phyloP scores from a whole-genome alignment of 2,329 filamentous ascomycete genomes.

The Botrytis tulipae region DNA sequence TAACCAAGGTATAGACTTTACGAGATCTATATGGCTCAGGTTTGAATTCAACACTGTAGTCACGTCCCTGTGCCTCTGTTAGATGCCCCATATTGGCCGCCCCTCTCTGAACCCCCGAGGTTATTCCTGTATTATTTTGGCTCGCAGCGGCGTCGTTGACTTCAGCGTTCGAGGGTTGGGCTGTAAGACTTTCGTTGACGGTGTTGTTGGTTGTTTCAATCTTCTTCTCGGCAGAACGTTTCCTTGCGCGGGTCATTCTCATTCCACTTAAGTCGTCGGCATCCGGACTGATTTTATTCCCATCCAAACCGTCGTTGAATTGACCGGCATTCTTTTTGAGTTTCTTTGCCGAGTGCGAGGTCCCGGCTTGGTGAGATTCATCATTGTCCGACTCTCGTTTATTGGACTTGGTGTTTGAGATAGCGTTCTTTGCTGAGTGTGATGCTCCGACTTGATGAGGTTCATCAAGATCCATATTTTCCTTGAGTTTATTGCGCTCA shows the following conservation, averaged over 20 bases:
- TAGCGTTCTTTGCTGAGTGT: background rate
- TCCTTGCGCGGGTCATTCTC: background rate
- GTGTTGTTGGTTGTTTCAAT: background rate
- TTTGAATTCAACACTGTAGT: background rate
- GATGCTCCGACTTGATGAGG: background rate
- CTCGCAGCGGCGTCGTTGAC: background rate
- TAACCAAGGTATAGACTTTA: fast-evolving
- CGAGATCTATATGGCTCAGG: background rate
- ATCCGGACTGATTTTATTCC: background rate
- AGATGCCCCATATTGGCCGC: background rate
- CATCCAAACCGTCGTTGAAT: background rate
- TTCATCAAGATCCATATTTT: background rate
- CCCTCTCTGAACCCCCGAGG: background rate
- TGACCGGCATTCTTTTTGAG: background rate
- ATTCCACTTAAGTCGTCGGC: background rate
- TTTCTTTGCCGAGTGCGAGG: background rate
- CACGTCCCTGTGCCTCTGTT: too few species aligned
- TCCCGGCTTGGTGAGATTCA: background rate
- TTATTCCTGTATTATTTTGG: background rate
- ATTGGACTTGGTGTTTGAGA: background rate
- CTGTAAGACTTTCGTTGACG: background rate
- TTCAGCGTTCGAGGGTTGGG: background rate
- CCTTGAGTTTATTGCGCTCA: background rate
- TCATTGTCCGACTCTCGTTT: background rate
- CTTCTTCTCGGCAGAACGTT: background rate